phyloP scores from a whole-genome alignment of 352 stramenopile genomes.

The Discostella stelligera region DNA sequence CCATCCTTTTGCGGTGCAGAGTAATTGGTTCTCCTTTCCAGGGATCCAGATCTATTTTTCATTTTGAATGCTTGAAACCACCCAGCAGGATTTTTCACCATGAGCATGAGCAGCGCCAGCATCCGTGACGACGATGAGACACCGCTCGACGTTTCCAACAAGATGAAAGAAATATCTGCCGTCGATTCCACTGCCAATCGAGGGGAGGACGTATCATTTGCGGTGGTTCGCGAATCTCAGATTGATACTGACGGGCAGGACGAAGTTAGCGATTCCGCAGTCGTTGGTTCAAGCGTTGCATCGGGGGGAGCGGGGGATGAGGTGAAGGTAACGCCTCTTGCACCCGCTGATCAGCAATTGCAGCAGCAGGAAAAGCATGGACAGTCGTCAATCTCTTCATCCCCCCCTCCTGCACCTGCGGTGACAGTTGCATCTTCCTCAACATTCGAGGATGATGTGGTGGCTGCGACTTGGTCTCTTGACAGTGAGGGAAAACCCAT shows the following conservation, averaged over 20 bases:
- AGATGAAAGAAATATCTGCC: neutral
- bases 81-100: too few relatives aligned
- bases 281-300: neutral
- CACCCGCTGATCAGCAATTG: neutral
- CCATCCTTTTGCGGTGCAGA: too few relatives aligned
- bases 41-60: neutral
- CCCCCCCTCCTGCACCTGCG: neutral
- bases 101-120: neutral
- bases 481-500: constrained; percentile 34
- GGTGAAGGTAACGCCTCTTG: neutral
- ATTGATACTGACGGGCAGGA: too few relatives aligned
- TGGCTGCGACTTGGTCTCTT: constrained; percentile 32
- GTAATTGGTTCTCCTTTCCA: too few relatives aligned
- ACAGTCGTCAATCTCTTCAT: neutral
- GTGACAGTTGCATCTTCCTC: neutral
- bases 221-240: neutral
- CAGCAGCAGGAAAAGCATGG: neutral
- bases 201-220: neutral
- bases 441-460: constrained; percentile 8
- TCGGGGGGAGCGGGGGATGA: neutral
- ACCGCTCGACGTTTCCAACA: neutral
- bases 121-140: neutral
- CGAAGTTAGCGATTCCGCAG: too few relatives aligned
- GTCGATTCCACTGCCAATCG: neutral
- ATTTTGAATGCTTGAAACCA: neutral